Conservation (phyloP, 2,329 filamentous ascomycete genomes). For the Colletotrichum spinosum region DNA sequence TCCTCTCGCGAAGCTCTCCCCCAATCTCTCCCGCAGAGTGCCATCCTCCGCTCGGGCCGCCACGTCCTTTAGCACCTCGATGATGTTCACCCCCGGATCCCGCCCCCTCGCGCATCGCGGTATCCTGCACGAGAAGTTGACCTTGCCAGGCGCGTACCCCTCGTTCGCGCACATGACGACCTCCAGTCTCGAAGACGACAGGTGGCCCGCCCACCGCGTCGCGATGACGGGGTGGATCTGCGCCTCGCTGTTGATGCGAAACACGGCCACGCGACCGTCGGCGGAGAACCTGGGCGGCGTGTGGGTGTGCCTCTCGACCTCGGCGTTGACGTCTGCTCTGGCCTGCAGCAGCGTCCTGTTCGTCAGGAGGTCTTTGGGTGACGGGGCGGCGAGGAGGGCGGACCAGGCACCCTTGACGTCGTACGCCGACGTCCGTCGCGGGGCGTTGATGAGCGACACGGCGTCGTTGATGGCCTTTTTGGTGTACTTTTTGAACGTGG, state of each 20-base stretch:
- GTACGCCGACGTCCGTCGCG: slow-evolving; percentile 70
- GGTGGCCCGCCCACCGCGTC: slow-evolving; percentile 72
- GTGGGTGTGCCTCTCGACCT: slow-evolving; percentile 71
- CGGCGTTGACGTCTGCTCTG: slow-evolving; percentile 67
- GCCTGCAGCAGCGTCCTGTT: slow-evolving; percentile 64
- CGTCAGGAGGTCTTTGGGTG: slow-evolving; percentile 63
- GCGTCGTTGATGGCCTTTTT: slow-evolving; percentile 73
- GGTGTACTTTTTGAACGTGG: slow-evolving; percentile 68
- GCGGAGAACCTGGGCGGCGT: slow-evolving; percentile 72
- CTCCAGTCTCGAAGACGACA: slow-evolving; percentile 69
- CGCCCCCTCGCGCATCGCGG: slow-evolving; percentile 64
- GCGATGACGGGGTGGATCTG: slow-evolving; percentile 77
- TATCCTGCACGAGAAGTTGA: slow-evolving; percentile 76
- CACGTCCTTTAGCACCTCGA: slow-evolving; percentile 65
- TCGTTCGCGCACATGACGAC: slow-evolving; percentile 76
- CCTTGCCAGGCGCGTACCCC: slow-evolving; percentile 70
- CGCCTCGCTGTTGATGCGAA: slow-evolving; percentile 69
- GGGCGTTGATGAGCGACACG: slow-evolving; percentile 73
- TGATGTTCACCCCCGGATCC: slow-evolving; percentile 72
- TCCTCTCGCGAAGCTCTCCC: slow-evolving; percentile 73
- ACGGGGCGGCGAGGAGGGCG: slow-evolving; percentile 61
- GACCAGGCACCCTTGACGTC: slow-evolving; percentile 71
- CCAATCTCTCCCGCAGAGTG: slow-evolving; percentile 60
- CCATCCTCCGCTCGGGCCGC: slow-evolving; percentile 56
- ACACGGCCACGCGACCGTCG: slow-evolving; percentile 71